Evolutionary conservation across 495 filamentous ascomycete species (phyloP), one percentile per base, ranked within the genome.

Genomic region (Friedmanniomyces simplex): DNA sequence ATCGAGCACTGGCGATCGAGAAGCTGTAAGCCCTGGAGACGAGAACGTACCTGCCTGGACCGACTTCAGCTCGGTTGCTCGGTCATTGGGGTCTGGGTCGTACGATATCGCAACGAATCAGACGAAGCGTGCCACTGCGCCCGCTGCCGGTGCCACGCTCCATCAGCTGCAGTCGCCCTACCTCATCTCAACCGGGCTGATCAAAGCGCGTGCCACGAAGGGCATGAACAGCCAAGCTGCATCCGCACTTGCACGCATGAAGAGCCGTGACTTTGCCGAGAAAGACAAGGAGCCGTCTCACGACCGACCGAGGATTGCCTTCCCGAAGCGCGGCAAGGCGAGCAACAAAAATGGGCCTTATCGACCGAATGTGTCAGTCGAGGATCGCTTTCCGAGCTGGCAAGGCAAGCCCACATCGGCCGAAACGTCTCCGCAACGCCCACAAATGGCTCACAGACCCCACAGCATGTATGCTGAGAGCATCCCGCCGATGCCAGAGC

Each of bases 31-130:
- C 13, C 54, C 57, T 16, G 52, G 53, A 18, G 59, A 57, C 0
- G 47, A 67, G n/a, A 50, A 52, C 0, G 21, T 49, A 46, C 57
- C 60, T 14, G 50, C 25, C 16, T 56, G 69, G 21, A 61, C 67
- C 8, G 71, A 75, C 46, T 69, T 74, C 50, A 69, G 66, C 8
- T 72, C 68, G 12, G 68, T 74, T 3, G 66, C 68, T 7, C 54
- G 60, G 14, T 65, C 68, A 0, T 58, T 76, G 2, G 73, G 74
- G 32, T 45, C 59, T 12, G 70, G 67, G 25, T 74, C 73, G 1
- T 77, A 76, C 57, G 74, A 77, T 48, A 63, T 70, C 41, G 71
- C 74, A 25, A 47, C 67, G 45, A 50, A 57, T 52, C 22, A 66
- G 58, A 41, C 63, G 54, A 55, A 55, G 24, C 50, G 51, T 18